Percentiles rank a stretch among this genome's conserved stretches.
phyloP scores from a whole-genome alignment of 768 basidiomycete species.

The Serendipita sp. region DNA sequence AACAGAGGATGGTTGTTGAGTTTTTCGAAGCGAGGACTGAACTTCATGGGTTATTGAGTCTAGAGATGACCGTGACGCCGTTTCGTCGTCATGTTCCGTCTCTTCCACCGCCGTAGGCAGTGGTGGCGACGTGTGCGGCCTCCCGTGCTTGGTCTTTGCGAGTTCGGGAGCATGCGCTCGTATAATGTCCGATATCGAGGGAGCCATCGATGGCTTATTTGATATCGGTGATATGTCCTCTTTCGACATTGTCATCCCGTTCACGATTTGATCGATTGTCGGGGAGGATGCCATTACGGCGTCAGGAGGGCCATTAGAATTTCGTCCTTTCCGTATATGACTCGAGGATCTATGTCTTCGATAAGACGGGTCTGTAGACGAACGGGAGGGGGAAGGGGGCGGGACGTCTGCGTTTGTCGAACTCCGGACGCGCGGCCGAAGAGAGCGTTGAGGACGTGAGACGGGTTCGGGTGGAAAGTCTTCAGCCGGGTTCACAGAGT shows the following conservation, averaged over 20 bases:
- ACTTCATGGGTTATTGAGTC: slow-evolving; percentile 81
- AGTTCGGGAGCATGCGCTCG: slow-evolving; percentile 48
- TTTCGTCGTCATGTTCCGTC: slow-evolving; percentile 18
- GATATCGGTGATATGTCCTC: not conserved
- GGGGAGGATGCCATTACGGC: not conserved
- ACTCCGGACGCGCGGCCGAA: not conserved
- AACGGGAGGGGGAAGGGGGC: slow-evolving; percentile 7
- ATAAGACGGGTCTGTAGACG: not conserved
- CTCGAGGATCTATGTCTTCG: not conserved
- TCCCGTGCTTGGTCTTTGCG: slow-evolving; percentile 2
- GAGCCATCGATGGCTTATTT: slow-evolving; percentile 31
- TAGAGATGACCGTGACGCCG: slow-evolving; percentile 55
- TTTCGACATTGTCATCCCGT: not conserved
- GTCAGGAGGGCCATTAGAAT: not conserved
- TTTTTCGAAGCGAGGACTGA: slow-evolving; percentile 33
- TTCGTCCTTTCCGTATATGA: not conserved
- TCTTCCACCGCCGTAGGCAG: slow-evolving; percentile 26
- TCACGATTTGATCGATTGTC: not conserved
- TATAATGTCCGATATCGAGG: slow-evolving; percentile 81
- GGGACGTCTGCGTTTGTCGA: not conserved
- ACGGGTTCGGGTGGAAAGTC: not conserved
- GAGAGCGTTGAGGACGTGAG: not conserved
- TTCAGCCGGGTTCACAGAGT: not conserved
- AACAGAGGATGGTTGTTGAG: slow-evolving; percentile 24
- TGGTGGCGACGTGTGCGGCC: not conserved